Conservation (phyloP, 768 basidiomycete species). For the Macrolepiota dolichaula region DNA sequence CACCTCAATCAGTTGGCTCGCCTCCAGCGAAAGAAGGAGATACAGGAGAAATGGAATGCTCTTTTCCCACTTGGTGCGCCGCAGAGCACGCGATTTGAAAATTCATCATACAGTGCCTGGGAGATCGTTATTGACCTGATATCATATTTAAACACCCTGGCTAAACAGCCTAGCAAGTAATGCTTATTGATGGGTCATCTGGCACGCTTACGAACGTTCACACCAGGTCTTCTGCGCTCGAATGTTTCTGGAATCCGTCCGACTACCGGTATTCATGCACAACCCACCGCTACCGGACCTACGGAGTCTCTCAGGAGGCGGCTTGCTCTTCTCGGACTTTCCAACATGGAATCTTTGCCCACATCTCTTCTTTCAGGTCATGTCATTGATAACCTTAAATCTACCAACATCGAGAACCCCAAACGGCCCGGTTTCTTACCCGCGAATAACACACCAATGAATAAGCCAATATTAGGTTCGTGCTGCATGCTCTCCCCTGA, state of each 20-base stretch:
- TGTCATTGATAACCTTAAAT: no score
- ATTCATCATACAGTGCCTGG: not conserved
- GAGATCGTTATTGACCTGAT: not conserved
- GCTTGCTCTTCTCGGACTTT: no score
- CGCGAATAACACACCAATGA: no score
- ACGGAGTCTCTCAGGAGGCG: no score
- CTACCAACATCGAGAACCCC: no score
- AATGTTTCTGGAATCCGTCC: not conserved
- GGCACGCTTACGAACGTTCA: not conserved
- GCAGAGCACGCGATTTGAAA: not conserved
- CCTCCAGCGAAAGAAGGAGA: not conserved
- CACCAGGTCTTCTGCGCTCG: not conserved
- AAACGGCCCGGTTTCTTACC: no score
- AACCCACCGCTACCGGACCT: no score
- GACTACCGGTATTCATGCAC: no score
- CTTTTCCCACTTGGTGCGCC: not conserved
- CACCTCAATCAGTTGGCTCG: no score
- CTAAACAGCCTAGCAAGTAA: not conserved
- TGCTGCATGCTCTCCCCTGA: no score
- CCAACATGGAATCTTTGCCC: no score
- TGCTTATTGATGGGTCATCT: not conserved
- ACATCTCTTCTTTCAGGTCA: no score
- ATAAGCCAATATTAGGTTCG: slow-evolving; percentile 63
- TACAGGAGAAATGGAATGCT: not conserved
- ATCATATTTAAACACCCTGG: not conserved